Percentiles rank a stretch among this genome's conserved stretches.
These are phyloP conservation scores for Fusarium dimerum DNA, from an alignment of 2,329 filamentous ascomycete species.

Conservation along the genomic window DNA sequence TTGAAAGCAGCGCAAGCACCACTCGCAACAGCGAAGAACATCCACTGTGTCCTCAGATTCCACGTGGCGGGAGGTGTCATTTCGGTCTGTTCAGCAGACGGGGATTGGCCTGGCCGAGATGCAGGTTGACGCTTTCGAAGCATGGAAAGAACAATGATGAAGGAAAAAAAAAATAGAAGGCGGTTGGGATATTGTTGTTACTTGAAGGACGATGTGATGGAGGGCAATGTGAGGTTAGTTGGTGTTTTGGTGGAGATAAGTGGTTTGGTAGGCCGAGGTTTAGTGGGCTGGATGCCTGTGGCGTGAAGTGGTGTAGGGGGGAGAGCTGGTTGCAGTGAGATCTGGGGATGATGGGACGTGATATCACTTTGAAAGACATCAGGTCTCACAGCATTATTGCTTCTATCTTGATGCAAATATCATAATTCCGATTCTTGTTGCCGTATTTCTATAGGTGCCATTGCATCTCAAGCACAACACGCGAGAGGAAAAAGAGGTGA, in stretches of 20 bases:
- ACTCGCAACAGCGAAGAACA: constrained; percentile 70
- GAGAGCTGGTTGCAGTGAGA: too few relatives aligned
- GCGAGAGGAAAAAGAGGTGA: too few relatives aligned
- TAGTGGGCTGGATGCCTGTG: too few relatives aligned
- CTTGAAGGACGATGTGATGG: neutral
- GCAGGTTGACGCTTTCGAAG: neutral
- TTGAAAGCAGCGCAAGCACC: constrained; percentile 80
- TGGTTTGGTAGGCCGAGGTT: neutral
- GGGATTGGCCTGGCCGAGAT: constrained; percentile 1
- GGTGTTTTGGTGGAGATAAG: neutral
- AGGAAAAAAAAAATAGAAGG: neutral
- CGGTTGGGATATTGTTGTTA: neutral
- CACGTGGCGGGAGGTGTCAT: constrained; percentile 19
- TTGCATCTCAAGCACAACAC: too few relatives aligned
- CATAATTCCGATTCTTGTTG: too few relatives aligned
- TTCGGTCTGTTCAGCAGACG: constrained; percentile 1
- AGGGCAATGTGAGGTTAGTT: neutral
- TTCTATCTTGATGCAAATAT: too few relatives aligned
- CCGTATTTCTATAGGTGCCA: too few relatives aligned
- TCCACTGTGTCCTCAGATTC: constrained; percentile 53
- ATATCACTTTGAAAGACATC: too few relatives aligned
- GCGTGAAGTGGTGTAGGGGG: too few relatives aligned
- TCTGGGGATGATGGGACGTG: too few relatives aligned
- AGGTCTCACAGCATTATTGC: too few relatives aligned
- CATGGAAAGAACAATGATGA: neutral